phyloP scores from a whole-genome alignment of 345 rosid species.

The Salix exigua region DNA sequence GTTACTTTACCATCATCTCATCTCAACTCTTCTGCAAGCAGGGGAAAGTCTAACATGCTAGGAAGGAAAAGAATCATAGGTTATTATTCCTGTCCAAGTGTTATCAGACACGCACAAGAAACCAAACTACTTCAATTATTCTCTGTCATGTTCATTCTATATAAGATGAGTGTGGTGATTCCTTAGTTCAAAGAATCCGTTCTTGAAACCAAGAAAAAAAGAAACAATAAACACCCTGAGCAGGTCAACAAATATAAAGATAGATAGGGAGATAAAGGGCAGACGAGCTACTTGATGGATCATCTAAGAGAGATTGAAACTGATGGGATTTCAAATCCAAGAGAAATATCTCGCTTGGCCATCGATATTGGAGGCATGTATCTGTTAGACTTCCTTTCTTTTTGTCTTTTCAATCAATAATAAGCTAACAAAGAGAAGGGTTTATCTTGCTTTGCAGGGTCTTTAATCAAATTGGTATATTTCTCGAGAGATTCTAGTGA shows the following conservation, averaged over 20 bases:
- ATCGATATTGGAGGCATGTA: constrained; percentile 80
- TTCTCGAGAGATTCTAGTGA: constrained; percentile 39
- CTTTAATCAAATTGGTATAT: constrained; percentile 81
- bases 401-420: background rate
- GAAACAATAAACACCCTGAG: background rate
- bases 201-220: background rate
- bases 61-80: too few species aligned
- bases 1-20: too few species aligned
- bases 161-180: background rate
- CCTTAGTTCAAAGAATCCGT: background rate
- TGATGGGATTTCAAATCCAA: background rate
- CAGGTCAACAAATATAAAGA: background rate
- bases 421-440: background rate
- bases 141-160: too few species aligned
- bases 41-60: too few species aligned
- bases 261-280: background rate
- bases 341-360: constrained; percentile 67
- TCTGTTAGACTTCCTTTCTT: background rate
- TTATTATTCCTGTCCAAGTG: too few species aligned
- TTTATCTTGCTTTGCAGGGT: constrained; percentile 46
- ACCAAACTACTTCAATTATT: too few species aligned
- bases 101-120: too few species aligned
- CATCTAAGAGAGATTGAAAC: background rate
- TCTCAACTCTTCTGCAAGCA: too few species aligned
- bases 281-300: background rate